Percentiles rank a stretch among this genome's conserved stretches.
Conservation (phyloP, 139 green algal genomes). For the Chlorella sorokiniana region DNA sequence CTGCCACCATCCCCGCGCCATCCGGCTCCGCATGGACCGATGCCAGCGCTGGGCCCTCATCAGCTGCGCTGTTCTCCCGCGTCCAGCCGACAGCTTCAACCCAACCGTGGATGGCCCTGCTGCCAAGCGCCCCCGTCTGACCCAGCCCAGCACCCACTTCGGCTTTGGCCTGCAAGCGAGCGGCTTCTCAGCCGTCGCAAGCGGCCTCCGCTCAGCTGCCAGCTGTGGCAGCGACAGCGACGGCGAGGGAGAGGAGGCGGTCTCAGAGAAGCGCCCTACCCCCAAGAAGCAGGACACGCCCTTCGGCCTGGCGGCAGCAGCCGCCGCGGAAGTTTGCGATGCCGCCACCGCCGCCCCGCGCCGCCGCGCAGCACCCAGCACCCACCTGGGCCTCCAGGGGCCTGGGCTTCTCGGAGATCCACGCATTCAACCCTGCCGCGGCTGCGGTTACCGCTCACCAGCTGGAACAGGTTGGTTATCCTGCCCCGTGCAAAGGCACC, state of each 20-base stretch:
- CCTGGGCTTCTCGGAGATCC: neutral
- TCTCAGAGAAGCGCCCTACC: neutral
- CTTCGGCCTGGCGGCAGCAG: neutral
- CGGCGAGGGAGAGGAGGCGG: neutral
- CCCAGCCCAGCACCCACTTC: neutral
- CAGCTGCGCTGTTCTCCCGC: neutral
- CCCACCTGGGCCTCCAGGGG: slow-evolving; percentile 9
- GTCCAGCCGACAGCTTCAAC: neutral
- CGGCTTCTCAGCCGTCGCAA: neutral
- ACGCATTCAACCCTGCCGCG: neutral
- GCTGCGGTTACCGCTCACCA: neutral
- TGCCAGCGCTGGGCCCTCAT: neutral
- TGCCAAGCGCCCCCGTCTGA: neutral
- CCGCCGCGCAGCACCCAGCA: slow-evolving; percentile 1
- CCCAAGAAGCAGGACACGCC: neutral
- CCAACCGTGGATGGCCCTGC: neutral
- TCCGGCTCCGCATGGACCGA: neutral
- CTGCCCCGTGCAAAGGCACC: neutral
- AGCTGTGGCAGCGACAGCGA: slow-evolving; percentile 13
- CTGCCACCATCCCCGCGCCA: neutral
- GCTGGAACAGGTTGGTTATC: neutral
- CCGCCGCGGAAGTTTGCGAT: neutral
- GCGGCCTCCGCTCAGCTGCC: neutral
- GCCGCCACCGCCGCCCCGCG: neutral
- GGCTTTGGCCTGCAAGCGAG: neutral